These are phyloP conservation scores for Aspergillus aculeatus DNA, from an alignment of 2,329 filamentous ascomycete genomes.

Conservation along the genomic window DNA sequence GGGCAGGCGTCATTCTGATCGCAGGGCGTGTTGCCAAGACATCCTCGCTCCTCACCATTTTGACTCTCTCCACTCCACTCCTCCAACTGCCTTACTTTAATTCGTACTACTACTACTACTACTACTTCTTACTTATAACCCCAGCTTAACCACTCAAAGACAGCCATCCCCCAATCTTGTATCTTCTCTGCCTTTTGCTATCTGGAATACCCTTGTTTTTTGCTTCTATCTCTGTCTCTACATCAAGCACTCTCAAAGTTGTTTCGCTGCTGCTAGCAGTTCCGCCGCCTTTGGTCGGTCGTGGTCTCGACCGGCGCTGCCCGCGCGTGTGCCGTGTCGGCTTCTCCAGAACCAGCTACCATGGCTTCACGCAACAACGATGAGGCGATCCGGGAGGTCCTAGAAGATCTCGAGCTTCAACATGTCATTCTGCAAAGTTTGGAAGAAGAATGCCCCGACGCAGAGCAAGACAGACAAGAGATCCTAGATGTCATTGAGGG, in stretches of 20 bases:
- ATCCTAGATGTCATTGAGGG: conserved; percentile 25
- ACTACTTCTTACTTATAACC: no score
- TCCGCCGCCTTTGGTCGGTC: neutral
- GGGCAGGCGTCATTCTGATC: neutral
- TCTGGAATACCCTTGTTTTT: neutral
- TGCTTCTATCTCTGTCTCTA: neutral
- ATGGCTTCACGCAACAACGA: conserved; percentile 16
- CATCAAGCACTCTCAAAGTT: neutral
- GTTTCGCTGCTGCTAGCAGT: neutral
- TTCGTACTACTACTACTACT: no score
- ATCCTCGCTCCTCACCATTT: neutral
- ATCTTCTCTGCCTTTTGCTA: no score
- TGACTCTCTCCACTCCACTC: neutral
- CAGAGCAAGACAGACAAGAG: conserved; percentile 27
- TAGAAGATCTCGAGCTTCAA: conserved; percentile 35
- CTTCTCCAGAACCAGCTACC: neutral
- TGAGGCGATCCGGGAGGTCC: conserved; percentile 25
- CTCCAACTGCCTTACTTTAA: neutral
- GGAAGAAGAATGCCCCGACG: conserved; percentile 25
- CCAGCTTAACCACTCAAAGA: no score
- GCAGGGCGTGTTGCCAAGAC: neutral
- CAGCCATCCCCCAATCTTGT: no score
- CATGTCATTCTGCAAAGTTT: conserved; percentile 33
- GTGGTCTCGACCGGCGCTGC: neutral
- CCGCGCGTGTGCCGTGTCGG: neutral